These are phyloP conservation scores for Narthecium ossifragum DNA, from an alignment of 106 monocot species.

Conservation along the genomic window DNA sequence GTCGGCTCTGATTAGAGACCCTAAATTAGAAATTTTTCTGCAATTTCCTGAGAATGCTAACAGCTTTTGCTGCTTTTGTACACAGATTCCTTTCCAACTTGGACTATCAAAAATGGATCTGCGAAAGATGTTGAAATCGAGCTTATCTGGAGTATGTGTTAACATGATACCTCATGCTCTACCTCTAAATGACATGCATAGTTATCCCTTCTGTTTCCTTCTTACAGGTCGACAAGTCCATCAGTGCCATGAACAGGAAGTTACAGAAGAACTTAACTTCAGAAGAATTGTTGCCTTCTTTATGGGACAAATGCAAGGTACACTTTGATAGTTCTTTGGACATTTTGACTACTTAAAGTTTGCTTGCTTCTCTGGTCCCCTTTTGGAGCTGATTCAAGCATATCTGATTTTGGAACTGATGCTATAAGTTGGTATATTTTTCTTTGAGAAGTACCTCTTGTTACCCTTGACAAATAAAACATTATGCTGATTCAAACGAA, in stretches of 20 bases:
- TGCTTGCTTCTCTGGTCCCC: too few relatives aligned
- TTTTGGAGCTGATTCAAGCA: too few relatives aligned
- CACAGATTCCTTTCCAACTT: conserved; percentile 88
- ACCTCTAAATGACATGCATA: background rate
- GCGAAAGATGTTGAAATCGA: conserved; percentile 82
- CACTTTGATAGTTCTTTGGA: too few relatives aligned
- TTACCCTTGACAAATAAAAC: too few relatives aligned
- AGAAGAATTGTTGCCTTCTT: conserved; percentile 87
- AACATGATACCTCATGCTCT: background rate
- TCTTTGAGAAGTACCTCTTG: too few relatives aligned
- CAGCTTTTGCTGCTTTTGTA: conserved; percentile 1
- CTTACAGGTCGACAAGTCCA: conserved; percentile 79
- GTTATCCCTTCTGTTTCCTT: background rate
- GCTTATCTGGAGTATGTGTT: conserved; percentile 72
- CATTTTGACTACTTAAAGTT: too few relatives aligned
- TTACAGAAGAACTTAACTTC: conserved; percentile 86
- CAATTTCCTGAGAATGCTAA: too few relatives aligned
- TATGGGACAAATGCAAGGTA: conserved; percentile 99
- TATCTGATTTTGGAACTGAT: too few relatives aligned
- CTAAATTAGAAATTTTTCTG: too few relatives aligned
- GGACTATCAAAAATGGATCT: conserved; percentile 85
- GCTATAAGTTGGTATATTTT: too few relatives aligned
- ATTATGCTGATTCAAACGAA: too few relatives aligned
- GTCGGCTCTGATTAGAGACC: too few relatives aligned
- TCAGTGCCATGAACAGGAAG: conserved; percentile 74